Evolutionary conservation across 202 grass and related monocot species (phyloP), one percentile per base, ranked within the genome.

Genomic region (Carex sylvatica): DNA sequence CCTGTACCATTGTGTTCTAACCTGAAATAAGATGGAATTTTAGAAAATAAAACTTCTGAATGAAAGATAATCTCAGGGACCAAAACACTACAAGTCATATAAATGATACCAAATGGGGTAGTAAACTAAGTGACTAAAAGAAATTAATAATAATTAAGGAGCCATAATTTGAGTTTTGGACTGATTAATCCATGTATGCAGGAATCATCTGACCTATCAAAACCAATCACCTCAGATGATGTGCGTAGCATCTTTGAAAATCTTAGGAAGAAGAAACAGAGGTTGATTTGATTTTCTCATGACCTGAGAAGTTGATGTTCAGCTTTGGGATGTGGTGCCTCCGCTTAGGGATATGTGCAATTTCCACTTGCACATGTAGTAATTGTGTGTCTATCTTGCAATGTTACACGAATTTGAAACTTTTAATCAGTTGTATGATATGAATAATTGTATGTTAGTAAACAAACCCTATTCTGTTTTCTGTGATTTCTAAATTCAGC

Each of bases 201-300:
- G 96, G 89, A 96, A 92, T 92, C 96, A 16, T 82, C 65, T 24
- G 93, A 96, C 85, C n/a, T 86, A 46, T 92, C 96, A 42, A 99
- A 90, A 85, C 85, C 96, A 13, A 69, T 99, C 15, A 96, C 96
- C 38, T 90, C 96, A 83, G 96, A 93, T 12, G 96, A 99, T 69
- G 82, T 99, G 42, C 81, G 38, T 33, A 86, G 67, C 26, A 81
- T 99, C 72, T 99, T 99, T 38, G 87, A 99, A 82, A 99, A 99
- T 86, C 93, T 99, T 38, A 99, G 87, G 85, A 98, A 92, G 92
- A 97, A 97, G 82, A 97, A 90, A 85, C 96, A 98, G 80, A 98
- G 92, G 84, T 83, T 98, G 31, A 56, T 82, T 15, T 93, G 84
- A 87, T 13, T 12, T 7, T 30, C 62, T 61, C 31, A 33, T 22